Percentiles rank a stretch among this genome's conserved stretches.
phyloP scores from a whole-genome alignment of 2,329 filamentous ascomycete genomes.

The Colletotrichum tabaci region DNA sequence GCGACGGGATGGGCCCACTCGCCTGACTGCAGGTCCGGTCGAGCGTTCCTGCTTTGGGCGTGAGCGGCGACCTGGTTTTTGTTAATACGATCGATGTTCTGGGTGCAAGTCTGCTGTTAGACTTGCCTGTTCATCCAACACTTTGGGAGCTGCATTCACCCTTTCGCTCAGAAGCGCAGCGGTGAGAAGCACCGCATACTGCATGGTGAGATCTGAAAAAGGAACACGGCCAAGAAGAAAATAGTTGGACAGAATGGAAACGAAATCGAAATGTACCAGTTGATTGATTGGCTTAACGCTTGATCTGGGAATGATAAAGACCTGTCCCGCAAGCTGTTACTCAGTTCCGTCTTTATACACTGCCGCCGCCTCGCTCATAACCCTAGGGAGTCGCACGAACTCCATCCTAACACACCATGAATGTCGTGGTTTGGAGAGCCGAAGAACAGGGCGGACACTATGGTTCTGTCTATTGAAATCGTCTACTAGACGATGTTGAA shows the following conservation, averaged over 20 bases:
- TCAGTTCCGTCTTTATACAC: constrained; percentile 18
- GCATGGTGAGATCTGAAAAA: constrained; percentile 16
- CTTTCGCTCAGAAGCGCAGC: constrained; percentile 1
- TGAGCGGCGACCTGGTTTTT: constrained; percentile 22
- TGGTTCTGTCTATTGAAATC: constrained; percentile 6
- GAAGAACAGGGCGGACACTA: constrained; percentile 33
- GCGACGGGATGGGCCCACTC: neutral
- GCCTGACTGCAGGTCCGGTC: constrained; percentile 1
- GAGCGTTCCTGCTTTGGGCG: constrained; percentile 3
- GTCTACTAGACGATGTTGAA: neutral
- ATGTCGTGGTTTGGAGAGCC: neutral
- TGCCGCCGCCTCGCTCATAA: neutral
- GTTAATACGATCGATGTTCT: neutral
- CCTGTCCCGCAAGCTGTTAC: neutral
- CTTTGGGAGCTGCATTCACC: constrained; percentile 18
- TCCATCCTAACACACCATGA: neutral
- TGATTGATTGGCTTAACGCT: neutral
- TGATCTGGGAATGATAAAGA: neutral
- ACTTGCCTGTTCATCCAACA: constrained; percentile 18
- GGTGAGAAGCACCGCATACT: constrained; percentile 6
- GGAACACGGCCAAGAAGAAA: neutral
- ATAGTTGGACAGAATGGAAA: neutral
- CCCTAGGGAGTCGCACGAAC: constrained; percentile 5
- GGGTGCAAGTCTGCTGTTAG: neutral
- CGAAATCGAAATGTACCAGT: neutral